Percentiles rank a stretch among this genome's conserved stretches.
phyloP scores from a whole-genome alignment of 2,329 filamentous ascomycete genomes.

The Fusarium ramigenum region DNA sequence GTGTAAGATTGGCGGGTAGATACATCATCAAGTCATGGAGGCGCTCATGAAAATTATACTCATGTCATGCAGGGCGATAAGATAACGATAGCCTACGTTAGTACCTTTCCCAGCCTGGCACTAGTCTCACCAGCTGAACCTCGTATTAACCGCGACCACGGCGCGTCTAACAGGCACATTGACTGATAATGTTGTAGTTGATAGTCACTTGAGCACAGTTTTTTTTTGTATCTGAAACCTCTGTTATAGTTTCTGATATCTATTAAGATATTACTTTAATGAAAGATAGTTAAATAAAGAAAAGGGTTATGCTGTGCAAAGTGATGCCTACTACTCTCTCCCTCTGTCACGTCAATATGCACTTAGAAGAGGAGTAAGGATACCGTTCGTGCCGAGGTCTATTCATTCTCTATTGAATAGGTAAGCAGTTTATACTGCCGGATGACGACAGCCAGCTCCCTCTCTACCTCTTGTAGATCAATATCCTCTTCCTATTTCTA shows the following conservation, averaged over 20 bases:
- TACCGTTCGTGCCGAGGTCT: conserved; percentile 37
- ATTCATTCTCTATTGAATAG: neutral
- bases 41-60: conserved; percentile 15
- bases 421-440: neutral
- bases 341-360: neutral
- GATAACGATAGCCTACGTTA: conserved; percentile 30
- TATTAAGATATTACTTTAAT: too few species aligned
- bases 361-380: conserved; percentile 11
- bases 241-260: neutral
- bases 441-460: conserved; percentile 20
- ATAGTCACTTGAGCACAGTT: neutral
- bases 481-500: neutral
- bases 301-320: too few species aligned
- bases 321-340: neutral
- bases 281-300: too few species aligned
- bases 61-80: conserved; percentile 34
- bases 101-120: neutral
- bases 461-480: neutral
- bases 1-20: conserved; percentile 13
- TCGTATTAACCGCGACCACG: neutral
- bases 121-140: neutral
- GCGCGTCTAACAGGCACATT: neutral
- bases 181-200: neutral
- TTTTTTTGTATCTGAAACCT: neutral
- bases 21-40: conserved; percentile 10